phyloP scores from a whole-genome alignment of 306 rosid genomes.

The Quercus parvula region DNA sequence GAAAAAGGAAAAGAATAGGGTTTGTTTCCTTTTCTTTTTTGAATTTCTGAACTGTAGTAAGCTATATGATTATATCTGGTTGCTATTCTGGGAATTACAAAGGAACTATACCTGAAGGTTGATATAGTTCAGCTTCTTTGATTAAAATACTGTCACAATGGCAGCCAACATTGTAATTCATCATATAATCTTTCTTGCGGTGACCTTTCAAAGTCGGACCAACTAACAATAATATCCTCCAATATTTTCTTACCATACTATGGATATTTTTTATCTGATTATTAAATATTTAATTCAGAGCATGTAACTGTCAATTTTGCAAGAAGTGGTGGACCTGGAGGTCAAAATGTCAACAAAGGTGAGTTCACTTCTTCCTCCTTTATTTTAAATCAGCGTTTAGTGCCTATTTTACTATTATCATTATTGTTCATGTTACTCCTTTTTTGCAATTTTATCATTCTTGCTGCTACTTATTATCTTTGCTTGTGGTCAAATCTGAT shows the following conservation, averaged over 20 bases:
- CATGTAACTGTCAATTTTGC: constrained; percentile 77
- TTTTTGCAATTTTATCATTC: constrained; percentile 3
- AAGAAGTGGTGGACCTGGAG: constrained; percentile 98
- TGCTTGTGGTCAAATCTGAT: constrained; percentile 1
- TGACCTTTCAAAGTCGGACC: background rate
- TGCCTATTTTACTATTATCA: background rate
- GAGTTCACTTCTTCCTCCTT: constrained; percentile 3
- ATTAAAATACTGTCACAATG: background rate
- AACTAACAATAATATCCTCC: background rate
- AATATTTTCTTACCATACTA: background rate
- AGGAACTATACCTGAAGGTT: background rate
- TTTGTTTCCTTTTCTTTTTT: background rate
- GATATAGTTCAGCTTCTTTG: background rate
- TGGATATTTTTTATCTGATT: background rate
- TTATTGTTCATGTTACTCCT: background rate
- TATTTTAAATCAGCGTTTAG: background rate
- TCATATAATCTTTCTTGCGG: background rate
- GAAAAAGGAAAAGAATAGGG: background rate
- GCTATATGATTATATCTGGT: background rate
- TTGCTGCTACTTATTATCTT: constrained; percentile 3
- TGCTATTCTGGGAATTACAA: background rate
- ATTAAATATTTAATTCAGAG: constrained; percentile 35
- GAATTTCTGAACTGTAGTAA: background rate
- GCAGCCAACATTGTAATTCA: background rate
- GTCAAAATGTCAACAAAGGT: constrained; percentile 96